Base-by-base conservation (phyloP, 345 rosid genomes). In the Arabidopsis suecica region DNA sequence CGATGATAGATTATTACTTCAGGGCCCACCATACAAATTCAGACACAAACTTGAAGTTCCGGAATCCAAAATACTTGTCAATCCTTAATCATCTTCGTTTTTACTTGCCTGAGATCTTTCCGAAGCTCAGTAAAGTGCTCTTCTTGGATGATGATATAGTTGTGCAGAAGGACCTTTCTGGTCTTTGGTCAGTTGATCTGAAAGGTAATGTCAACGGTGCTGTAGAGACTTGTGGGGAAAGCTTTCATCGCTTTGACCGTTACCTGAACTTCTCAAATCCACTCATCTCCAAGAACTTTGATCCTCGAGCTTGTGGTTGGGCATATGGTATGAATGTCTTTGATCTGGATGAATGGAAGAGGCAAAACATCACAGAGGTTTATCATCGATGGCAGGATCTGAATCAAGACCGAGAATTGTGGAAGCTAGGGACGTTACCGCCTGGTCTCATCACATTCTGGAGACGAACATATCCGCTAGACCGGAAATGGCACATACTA, bases 211-310 rank as follows among this genome's bases (percentile, higher is more conserved):
- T 95, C 57, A 92, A 90, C 69, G 99, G 99, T 64, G 99, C 97
- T 30, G 99, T 95, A n/a, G 98, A 95, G 86, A 95, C 98, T 53
- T 95, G 99, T 79, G 91, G 96, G 72, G 96, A 92, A 83, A 95
- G 84, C 80, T 95, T 95, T 76, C 98, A 95, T 83, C 91, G 98
- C 28, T 28, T 28, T 28, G 30, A 28, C 30, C 30, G 30, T 28
- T 95, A 95, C 79, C 99, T 95, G 69, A 95, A 95, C 85, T 95
- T 95, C 84, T 92, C 99, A 64, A 85, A 95, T 86, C 98, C 98
- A 63, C 88, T 88, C 34, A 92, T 95, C 70, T 81, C 97, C 72
- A 89, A 85, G 82, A 90, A 88, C 76, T 95, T 95, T 51, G 85
- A 92, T 49, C 94, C 99, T 8, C 96, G 72, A 66, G 97, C 99